Base-by-base conservation (phyloP, 192 early-diverging fungal genomes). In the Coemansia reversa region DNA sequence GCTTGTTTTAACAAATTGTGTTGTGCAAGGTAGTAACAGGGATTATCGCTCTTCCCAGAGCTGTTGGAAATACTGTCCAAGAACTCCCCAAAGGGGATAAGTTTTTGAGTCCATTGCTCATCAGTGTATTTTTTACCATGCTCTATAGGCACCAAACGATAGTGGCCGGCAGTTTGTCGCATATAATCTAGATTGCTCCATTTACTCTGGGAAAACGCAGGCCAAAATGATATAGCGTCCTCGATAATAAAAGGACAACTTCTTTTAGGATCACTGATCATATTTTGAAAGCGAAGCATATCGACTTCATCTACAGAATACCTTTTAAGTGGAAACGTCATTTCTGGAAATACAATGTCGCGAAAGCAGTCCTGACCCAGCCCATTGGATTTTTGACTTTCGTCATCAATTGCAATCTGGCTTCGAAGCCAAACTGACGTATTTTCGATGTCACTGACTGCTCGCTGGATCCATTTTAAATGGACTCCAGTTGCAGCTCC, bases 1-100 rank as follows among this genome's bases (percentile, higher is more conserved):
- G 92, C 87, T 64, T 96, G 94, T 18, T 79, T 64, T 60, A 93
- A 87, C 23, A 96, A 66, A 64, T 94, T 82, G 61, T 96, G 92
- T 64, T 96, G 94, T 5, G 94, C 94, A 20, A 96, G 72, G 70
- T 96, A 96, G 5, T 77, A 88, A 7, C 69, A 47, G 19, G 24
- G 35, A 3, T 2, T 28, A n/a, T 28, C 24, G 0, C 49, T 20
- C 7, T 29, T 23, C 1, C 54, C 4, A 58, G 53, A 25, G 66
- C 22, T 16, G 62, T 66, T n/a, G 56, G 47, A 29, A 54, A 63
- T 25, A 62, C 53, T 22, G 39, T 88, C 77, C 4, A 94, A 53
- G 65, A 92, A 94, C 45, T 91, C 88, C 8, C 77, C 84, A 57
- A 94, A 85, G 0, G 76, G 70, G 68, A 94, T 82, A 39, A 94